These are phyloP conservation scores for Mucor saturninus DNA, from an alignment of 371 early-diverging fungal species.

Conservation along the genomic window DNA sequence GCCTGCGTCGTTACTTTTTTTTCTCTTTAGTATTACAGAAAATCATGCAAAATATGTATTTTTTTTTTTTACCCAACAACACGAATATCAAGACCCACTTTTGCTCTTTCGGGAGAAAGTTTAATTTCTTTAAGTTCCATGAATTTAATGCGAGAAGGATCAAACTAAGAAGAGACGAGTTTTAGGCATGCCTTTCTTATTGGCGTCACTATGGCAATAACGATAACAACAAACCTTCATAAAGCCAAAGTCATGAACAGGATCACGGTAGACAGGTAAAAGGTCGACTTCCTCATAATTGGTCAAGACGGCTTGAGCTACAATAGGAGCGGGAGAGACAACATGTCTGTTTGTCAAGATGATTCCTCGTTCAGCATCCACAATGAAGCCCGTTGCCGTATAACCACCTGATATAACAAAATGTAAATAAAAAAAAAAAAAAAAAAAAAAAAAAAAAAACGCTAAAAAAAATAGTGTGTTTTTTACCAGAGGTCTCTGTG, in stretches of 20 bases:
- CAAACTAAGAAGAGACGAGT: constrained; percentile 64
- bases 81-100: constrained; percentile 84
- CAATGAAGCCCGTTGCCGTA: constrained; percentile 92
- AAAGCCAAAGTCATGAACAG: constrained; percentile 93
- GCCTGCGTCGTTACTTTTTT: constrained; percentile 75
- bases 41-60: constrained; percentile 2
- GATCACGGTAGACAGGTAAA: constrained; percentile 81
- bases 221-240: constrained; percentile 22
- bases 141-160: constrained; percentile 76
- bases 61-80: constrained; percentile 68
- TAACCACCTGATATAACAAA: constrained; percentile 49
- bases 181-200: not conserved
- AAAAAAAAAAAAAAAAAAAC: not conserved
- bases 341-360: constrained; percentile 93
- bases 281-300: constrained; percentile 91
- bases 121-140: constrained; percentile 72
- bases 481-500: constrained; percentile 78
- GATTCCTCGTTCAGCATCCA: constrained; percentile 83
- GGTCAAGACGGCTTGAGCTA: constrained; percentile 82
- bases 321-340: constrained; percentile 84
- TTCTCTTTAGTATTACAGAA: not conserved
- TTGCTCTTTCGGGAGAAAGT: constrained; percentile 80
- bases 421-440: not conserved
- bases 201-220: not conserved
- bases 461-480: not conserved